Percentiles rank a stretch among this genome's conserved stretches.
Conservation (phyloP, 176 grass and related monocot species). For the Urochloa ruziziensis region DNA sequence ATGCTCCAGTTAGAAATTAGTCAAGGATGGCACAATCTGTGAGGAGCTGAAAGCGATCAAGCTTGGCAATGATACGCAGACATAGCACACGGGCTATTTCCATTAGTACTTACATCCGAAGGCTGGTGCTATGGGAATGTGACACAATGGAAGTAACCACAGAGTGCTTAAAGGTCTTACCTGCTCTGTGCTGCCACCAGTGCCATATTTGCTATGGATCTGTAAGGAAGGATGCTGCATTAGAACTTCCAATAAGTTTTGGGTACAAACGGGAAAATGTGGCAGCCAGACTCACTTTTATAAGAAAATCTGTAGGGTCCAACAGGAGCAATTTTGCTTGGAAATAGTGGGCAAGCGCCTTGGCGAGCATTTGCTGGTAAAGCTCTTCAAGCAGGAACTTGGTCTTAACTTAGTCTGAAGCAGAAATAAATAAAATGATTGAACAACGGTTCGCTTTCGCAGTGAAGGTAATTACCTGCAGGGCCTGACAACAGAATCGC, state of each 20-base stretch:
- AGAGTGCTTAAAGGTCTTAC: constrained; percentile 32
- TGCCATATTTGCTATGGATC: constrained; percentile 78
- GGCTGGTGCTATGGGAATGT: not conserved
- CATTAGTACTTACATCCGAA: too few species aligned
- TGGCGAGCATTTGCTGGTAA: constrained; percentile 98
- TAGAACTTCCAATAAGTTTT: not conserved
- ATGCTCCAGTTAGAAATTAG: constrained; percentile 10
- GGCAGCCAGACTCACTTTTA: constrained; percentile 60
- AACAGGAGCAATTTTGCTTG: constrained; percentile 85
- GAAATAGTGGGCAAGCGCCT: constrained; percentile 84
- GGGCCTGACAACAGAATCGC: constrained; percentile 84
- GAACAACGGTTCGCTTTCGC: not conserved
- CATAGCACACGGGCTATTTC: too few species aligned
- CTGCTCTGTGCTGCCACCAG: constrained; percentile 43
- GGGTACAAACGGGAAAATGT: not conserved
- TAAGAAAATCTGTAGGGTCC: constrained; percentile 82
- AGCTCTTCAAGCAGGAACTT: constrained; percentile 61
- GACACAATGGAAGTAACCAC: not conserved
- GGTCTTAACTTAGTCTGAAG: constrained; percentile 29
- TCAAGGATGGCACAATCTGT: not conserved
- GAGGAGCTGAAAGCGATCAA: not conserved
- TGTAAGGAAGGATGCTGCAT: constrained; percentile 22
- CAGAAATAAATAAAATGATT: not conserved
- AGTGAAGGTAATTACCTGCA: constrained; percentile 56
- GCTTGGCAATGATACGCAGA: not conserved